phyloP scores from a whole-genome alignment of 1,284 basidiomycete species.

The Naganishia sp. region DNA sequence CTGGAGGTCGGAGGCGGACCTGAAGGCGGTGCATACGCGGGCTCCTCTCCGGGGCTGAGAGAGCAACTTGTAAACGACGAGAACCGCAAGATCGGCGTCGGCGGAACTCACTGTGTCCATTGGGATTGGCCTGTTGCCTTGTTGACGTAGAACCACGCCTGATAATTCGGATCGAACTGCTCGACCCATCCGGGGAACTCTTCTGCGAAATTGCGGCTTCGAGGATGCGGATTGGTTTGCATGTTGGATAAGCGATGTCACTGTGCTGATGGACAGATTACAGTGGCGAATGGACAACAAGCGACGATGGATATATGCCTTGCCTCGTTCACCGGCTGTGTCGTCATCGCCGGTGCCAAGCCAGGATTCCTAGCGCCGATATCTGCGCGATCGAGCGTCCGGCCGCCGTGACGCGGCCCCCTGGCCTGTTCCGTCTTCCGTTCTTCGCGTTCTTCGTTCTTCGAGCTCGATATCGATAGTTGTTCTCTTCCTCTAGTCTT shows the following conservation, averaged over 20 bases:
- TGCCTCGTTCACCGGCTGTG: not conserved
- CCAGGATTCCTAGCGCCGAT: not conserved
- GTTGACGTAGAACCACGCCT: conserved; percentile 56
- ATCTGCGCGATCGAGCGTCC: too few relatives aligned
- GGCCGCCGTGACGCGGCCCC: too few relatives aligned
- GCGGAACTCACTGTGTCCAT: conserved; percentile 51
- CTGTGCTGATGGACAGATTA: not conserved
- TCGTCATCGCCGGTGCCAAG: conserved; percentile 4
- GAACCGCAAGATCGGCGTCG: not conserved
- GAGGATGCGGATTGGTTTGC: conserved; percentile 30
- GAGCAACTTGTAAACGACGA: not conserved
- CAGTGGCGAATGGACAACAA: not conserved
- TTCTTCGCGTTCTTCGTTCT: too few relatives aligned
- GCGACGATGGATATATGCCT: not conserved
- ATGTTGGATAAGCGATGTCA: not conserved
- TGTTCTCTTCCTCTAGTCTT: too few relatives aligned
- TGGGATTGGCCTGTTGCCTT: conserved; percentile 48
- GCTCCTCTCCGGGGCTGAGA: conserved; percentile 47
- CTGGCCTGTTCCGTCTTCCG: too few relatives aligned
- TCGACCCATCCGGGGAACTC: conserved; percentile 37
- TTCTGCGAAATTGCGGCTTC: conserved; percentile 23
- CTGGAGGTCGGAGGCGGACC: conserved; percentile 44
- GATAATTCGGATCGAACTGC: conserved; percentile 51
- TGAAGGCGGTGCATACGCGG: conserved; percentile 43
- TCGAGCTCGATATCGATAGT: too few relatives aligned